Conservation (phyloP, 805 yeast species). For the Cyberlindnera meyerae region DNA sequence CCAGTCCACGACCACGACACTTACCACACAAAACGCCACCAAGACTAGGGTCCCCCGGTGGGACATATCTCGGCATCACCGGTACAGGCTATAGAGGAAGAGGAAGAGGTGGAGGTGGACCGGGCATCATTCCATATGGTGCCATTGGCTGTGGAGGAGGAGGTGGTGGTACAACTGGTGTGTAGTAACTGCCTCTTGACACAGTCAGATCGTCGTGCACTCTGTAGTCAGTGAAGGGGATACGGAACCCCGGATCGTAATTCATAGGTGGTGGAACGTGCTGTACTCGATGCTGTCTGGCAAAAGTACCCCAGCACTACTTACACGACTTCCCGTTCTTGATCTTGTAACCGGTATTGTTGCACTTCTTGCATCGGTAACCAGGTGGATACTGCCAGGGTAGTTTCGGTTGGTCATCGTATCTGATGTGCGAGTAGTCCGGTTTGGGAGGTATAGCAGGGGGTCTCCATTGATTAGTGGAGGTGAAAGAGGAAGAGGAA, state of each 20-base stretch:
- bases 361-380: slow-evolving; percentile 62
- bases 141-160: slow-evolving; percentile 4
- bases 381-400: slow-evolving; percentile 67
- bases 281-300: slow-evolving; percentile 20
- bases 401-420: slow-evolving; percentile 3
- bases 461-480: slow-evolving; percentile 1
- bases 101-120: slow-evolving; percentile 6
- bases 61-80: slow-evolving; percentile 34
- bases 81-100: slow-evolving; percentile 1
- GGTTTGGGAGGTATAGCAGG: slow-evolving; percentile 1
- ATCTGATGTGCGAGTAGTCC: slow-evolving; percentile 2
- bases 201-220: slow-evolving; percentile 13
- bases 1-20: slow-evolving; percentile 28
- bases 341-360: slow-evolving; percentile 61
- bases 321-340: slow-evolving; percentile 60
- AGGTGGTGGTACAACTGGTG: slow-evolving; percentile 3
- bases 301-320: slow-evolving; percentile 64
- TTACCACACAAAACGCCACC: slow-evolving; percentile 74
- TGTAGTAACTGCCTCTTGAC: neutral
- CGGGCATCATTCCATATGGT: slow-evolving; percentile 3
- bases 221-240: slow-evolving; percentile 19
- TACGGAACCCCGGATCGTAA: slow-evolving; percentile 7
- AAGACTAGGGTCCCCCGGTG: slow-evolving; percentile 72
- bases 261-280: slow-evolving; percentile 1
- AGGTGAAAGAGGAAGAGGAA: neutral